Evolutionary conservation across 176 grass and related monocot species (phyloP).

Genomic region (Bothriochloa decipiens): DNA sequence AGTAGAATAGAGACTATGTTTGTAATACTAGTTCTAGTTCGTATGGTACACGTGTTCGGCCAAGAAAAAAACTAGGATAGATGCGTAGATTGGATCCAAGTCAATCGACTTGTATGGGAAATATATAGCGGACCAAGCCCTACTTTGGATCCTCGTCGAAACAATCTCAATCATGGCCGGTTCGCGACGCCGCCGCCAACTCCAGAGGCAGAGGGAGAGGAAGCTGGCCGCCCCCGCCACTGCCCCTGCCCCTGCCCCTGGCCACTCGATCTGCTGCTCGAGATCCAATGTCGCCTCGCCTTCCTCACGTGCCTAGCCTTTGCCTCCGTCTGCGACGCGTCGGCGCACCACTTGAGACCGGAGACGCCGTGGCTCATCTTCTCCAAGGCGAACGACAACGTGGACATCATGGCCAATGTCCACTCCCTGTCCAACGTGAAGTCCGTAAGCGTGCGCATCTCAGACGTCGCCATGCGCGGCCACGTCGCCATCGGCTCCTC

Average conservation of each 20-base stretch:
- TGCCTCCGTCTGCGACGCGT: neutral
- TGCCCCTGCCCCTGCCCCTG: too few relatives aligned
- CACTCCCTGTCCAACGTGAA: neutral
- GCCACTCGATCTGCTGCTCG: neutral
- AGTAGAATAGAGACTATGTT: too few relatives aligned
- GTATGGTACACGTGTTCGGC: too few relatives aligned
- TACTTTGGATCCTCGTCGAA: neutral
- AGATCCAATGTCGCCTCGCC: neutral
- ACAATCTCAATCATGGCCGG: neutral
- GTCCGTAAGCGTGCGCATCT: neutral
- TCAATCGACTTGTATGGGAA: neutral
- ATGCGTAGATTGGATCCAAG: neutral
- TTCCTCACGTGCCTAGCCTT: neutral
- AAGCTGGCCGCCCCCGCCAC: neutral
- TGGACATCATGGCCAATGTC: neutral
- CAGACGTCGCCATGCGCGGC: neutral
- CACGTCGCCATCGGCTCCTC: neutral
- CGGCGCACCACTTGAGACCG: neutral
- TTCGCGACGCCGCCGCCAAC: neutral
- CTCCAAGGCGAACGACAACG: neutral
- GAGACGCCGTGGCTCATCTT: slow-evolving; percentile 5
- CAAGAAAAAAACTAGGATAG: too few relatives aligned
- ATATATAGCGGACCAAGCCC: neutral
- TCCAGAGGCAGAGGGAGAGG: neutral
- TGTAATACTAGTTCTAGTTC: too few relatives aligned